Evolutionary conservation across 2,329 filamentous ascomycete species (phyloP), one percentile per base, ranked within the genome.

Genomic region (Aureobasidium musti): DNA sequence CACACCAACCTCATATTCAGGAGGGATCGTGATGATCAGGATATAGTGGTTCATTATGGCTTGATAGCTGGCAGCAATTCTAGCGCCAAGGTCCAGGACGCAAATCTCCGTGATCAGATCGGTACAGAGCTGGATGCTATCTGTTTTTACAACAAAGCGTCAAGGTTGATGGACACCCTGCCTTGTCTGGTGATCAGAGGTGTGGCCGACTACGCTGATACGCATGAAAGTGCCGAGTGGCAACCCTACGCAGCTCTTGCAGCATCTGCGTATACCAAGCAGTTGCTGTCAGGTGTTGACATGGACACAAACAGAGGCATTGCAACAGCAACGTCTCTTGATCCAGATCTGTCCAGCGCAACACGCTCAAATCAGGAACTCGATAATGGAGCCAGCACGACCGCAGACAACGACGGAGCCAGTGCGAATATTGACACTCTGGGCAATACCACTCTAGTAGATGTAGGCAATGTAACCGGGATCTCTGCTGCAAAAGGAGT

Each of bases 181-280:
- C 65, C 67, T 4, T 76, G 67, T 68, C 37, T 73, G 5, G 70
- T 73, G 10, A 70, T 73, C 49, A 68, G 70, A 5, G 72, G 72
- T 6, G 68, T 73, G n/a, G 72, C 68, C 47, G 70, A 72, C 50
- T 73, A 72, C 37, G 66, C 71, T 2, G 72, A 73, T 53, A 69
- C 69, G 13, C 70, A 72, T 66, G 72, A 72, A 65, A 68, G 69
- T 60, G 66, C 71, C 7, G 26, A 23, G 1, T 73, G 72, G 72
- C 71, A 72, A 35, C 10, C 26, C 6, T 72, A 70, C 41, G 70
- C 72, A 13, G 70, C 72, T 2, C 50, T 65, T 14, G 67, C 57
- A 2, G 72, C 72, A 26, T 71, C 72, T 4, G 67, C 66, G 1
- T 73, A 64, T 43, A 69, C 70, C 1, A 72, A 70, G 50, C 68